Conservation (phyloP, 169 alveolate genomes). For the Ichthyophthirius multifiliis region DNA sequence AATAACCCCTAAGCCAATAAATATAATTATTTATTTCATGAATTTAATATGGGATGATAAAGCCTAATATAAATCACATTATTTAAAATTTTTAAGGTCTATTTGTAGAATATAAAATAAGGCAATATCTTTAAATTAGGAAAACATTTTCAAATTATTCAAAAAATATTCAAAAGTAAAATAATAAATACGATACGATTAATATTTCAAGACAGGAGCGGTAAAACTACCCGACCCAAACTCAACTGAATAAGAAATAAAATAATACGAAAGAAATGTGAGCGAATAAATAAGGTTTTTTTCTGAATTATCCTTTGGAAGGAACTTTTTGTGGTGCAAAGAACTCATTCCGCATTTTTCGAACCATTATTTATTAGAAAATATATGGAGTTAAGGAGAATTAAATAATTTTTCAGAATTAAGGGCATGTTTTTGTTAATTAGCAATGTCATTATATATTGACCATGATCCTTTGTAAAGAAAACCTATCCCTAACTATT, state of each 20-base stretch:
- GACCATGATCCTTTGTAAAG: conserved; percentile 45
- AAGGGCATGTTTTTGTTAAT: conserved; percentile 11
- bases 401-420: not conserved
- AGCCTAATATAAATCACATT: conserved; percentile 17
- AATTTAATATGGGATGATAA: conserved; percentile 42
- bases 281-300: not conserved
- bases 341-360: conserved; percentile 33
- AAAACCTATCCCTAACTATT: conserved; percentile 22
- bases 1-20: conserved; percentile 30
- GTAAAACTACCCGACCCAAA: conserved; percentile 17
- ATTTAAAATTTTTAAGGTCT: conserved; percentile 29
- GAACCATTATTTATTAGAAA: conserved; percentile 21
- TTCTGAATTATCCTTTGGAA: conserved; percentile 17
- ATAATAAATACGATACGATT: not conserved
- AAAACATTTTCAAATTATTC: conserved; percentile 29
- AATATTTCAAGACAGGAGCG: conserved; percentile 17
- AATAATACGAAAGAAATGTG: conserved; percentile 1
- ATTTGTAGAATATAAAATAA: conserved; percentile 11
- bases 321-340: conserved; percentile 42
- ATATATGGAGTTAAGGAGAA: conserved; percentile 35
- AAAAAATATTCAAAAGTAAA: not conserved
- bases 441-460: conserved; percentile 40
- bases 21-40: conserved; percentile 30
- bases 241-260: not conserved
- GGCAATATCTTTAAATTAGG: conserved; percentile 22